Conservation (phyloP, 768 basidiomycete genomes). For the Tylopilus rubrobrunneus region DNA sequence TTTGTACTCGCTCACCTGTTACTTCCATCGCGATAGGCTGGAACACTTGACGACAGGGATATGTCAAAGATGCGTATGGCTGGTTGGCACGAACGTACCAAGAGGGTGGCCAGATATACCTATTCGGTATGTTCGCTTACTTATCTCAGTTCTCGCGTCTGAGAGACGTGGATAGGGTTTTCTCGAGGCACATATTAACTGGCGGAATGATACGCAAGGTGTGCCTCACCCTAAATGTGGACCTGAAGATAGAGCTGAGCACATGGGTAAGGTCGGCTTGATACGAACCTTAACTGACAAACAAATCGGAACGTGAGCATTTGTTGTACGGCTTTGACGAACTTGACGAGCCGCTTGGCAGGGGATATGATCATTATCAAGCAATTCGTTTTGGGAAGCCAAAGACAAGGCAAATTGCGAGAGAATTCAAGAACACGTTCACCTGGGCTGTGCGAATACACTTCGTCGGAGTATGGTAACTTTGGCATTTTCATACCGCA, state of each 20-base stretch:
- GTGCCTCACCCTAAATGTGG: neutral
- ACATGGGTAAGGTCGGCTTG: neutral
- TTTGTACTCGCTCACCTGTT: neutral
- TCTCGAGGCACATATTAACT: slow-evolving; percentile 43
- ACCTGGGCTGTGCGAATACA: slow-evolving; percentile 4
- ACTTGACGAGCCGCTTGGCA: neutral
- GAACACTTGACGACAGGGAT: too few species aligned
- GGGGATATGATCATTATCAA: slow-evolving; percentile 13
- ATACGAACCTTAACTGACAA: slow-evolving; percentile 19
- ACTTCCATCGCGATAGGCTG: too few species aligned
- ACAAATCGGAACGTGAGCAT: slow-evolving; percentile 16
- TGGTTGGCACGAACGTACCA: slow-evolving; percentile 32
- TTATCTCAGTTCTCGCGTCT: neutral
- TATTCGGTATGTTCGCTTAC: slow-evolving; percentile 26
- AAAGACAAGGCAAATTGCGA: slow-evolving; percentile 13
- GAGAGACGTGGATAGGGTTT: slow-evolving; percentile 26
- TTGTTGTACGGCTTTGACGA: neutral
- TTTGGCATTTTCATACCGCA: too few species aligned
- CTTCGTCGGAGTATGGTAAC: slow-evolving; percentile 6
- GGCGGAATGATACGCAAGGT: slow-evolving; percentile 41
- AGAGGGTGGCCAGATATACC: slow-evolving; percentile 33
- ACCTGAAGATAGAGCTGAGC: neutral
- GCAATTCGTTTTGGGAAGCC: slow-evolving; percentile 7
- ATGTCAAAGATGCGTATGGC: slow-evolving; percentile 30
- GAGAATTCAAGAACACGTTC: slow-evolving; percentile 41